Evolutionary conservation across 1,284 basidiomycete species (phyloP).

Genomic region (Microbotryum scabiosae): DNA sequence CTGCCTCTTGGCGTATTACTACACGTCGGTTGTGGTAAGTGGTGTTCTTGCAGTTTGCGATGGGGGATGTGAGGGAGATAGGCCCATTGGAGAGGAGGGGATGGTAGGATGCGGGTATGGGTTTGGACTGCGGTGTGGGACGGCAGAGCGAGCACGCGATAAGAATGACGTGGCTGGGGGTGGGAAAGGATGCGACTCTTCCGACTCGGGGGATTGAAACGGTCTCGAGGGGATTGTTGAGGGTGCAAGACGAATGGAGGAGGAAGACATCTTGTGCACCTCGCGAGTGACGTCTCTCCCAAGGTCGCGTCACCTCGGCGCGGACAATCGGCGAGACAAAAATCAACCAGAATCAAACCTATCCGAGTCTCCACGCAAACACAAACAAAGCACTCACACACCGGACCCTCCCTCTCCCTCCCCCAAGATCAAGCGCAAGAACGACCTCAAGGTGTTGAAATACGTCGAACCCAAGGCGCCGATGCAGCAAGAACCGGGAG

Average conservation of each 20-base stretch:
- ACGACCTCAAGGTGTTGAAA: slow-evolving; percentile 91
- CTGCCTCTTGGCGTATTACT: slow-evolving; percentile 67
- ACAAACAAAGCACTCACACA: neutral
- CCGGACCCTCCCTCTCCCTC: neutral
- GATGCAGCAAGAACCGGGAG: slow-evolving; percentile 58
- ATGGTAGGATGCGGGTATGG: slow-evolving; percentile 10
- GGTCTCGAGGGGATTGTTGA: neutral
- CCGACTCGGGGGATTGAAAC: neutral
- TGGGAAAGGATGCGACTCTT: slow-evolving; percentile 22
- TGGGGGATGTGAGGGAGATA: too few relatives aligned
- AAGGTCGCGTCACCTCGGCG: too few relatives aligned
- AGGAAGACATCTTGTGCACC: too few relatives aligned
- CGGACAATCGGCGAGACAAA: too few relatives aligned
- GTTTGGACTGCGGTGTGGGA: too few relatives aligned
- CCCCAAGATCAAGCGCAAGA: slow-evolving; percentile 81
- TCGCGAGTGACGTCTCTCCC: too few relatives aligned
- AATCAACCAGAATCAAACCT: too few relatives aligned
- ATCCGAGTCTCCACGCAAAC: too few relatives aligned
- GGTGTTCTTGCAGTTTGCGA: neutral
- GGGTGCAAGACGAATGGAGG: too few relatives aligned
- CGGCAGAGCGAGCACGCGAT: slow-evolving; percentile 33
- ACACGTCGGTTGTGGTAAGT: slow-evolving; percentile 55
- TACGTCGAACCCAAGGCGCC: slow-evolving; percentile 53
- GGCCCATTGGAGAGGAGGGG: neutral
- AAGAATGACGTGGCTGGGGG: too few relatives aligned